Base-by-base conservation (phyloP, 2,329 filamentous ascomycete species). In the Beauveria varroae region DNA sequence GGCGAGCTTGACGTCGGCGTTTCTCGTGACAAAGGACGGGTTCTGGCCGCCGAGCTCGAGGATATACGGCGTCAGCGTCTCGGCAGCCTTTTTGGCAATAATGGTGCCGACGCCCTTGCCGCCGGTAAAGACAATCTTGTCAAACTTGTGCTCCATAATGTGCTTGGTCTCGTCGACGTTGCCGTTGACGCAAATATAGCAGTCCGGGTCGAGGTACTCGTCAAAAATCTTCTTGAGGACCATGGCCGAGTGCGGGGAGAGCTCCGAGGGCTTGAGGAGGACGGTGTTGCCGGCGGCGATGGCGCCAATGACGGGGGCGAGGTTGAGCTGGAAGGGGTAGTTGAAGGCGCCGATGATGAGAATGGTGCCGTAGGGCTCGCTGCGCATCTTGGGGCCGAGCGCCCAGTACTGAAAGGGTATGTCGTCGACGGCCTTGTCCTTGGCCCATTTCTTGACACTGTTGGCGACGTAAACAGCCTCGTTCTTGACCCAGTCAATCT, bases 41-140 rank as follows among this genome's bases (percentile, higher is more conserved):
- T 98, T 98, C 65, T 85, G 82, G 63, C 95, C 95, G 63, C 95
- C 95, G 52, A 99, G 85, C 79, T 99, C 95, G 53, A 98, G 85
- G 10, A 87, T 84, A 24, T 96, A 87, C 0, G 95, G 95, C 0
- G 95, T 98, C 64, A 96, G 81, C 43, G 91, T 88, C 71, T 91
- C 86, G 63, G 95, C 93, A 0, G 93, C 95, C 73, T 96, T 96
- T 74, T 93, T 87, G 53, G 91, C 85, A 58, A 98, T 87, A 69
- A 98, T 93, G 71, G 88, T 91, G 70, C 90, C 95, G 20, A 97
- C 91, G 30, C 72, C 78, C 57, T 83, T 82, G 68, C 86, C 87
- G 60, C 95, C 95, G 1, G 95, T 99, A 78, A 96, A 99, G 79
- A 95, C 93, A 70, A 99, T 96, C 83, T 97, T 98, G 78, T 96